These are phyloP conservation scores for Calonectria hongkongensis DNA, from an alignment of 2,329 filamentous ascomycete species.

Conservation along the genomic window DNA sequence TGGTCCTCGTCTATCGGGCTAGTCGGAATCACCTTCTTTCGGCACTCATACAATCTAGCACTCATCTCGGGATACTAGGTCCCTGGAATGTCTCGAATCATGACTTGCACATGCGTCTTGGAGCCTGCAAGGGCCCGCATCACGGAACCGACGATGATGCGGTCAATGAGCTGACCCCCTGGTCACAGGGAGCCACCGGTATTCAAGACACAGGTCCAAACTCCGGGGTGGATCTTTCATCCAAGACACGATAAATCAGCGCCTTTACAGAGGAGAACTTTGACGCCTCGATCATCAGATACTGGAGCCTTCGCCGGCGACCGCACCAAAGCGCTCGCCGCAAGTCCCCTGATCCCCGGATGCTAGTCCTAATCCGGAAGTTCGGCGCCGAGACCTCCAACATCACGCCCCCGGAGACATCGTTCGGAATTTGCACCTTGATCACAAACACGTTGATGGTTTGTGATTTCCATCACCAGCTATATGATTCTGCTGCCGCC, in stretches of 20 bases:
- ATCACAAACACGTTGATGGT: slow-evolving; percentile 19
- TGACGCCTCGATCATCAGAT: slow-evolving; percentile 1
- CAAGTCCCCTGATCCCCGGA: slow-evolving; percentile 10
- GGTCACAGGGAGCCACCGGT: neutral
- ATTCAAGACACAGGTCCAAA: neutral
- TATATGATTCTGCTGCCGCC: slow-evolving; percentile 37
- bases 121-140: slow-evolving; percentile 2
- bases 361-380: slow-evolving; percentile 37
- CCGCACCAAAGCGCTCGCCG: slow-evolving; percentile 14
- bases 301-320: slow-evolving; percentile 3
- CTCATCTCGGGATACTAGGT: slow-evolving; percentile 21
- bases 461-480: slow-evolving; percentile 26
- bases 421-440: slow-evolving; percentile 26
- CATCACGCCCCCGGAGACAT: slow-evolving; percentile 1
- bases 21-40: neutral
- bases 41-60: neutral
- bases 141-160: neutral
- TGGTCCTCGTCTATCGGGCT: slow-evolving; percentile 24
- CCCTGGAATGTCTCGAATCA: slow-evolving; percentile 13
- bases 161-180: slow-evolving; percentile 25
- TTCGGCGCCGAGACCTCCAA: slow-evolving; percentile 44
- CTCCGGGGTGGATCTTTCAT: slow-evolving; percentile 7
- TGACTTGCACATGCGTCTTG: neutral
- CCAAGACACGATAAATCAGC: slow-evolving; percentile 22
- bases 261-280: neutral